Base-by-base conservation (phyloP, 2,329 filamentous ascomycete species). In the Nannizziopsis barbatae region DNA sequence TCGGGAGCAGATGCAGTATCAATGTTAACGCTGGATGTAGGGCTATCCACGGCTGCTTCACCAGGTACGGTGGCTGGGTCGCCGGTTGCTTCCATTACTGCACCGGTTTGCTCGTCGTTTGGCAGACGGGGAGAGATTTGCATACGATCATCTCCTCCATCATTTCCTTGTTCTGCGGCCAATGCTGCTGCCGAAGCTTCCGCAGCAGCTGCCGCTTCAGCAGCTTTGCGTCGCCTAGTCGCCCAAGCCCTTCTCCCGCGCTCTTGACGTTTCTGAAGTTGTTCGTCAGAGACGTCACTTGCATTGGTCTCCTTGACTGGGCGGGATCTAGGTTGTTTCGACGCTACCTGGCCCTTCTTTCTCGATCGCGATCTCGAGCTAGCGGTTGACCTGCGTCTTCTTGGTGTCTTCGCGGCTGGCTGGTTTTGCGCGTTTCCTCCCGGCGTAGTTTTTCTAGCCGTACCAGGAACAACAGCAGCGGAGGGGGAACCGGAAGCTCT, bases 141-240 rank as follows among this genome's bases (percentile, higher is more conserved):
- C 22, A 27, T 27, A 27, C 4, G 22, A 27, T 27, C 18, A 8
- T 33, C 11, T 6, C 10, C n/a, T 35, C 5, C 7, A n/a, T 18
- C 37, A 11, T 5, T 42, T n/a, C 45, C 38, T 30, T 42, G 31
- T 10, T 42, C 14, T 18, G 35, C 30, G 10, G 45, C 45, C 14
- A 47, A 20, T n/a, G 22, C 44, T 4, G 12, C 14, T n/a, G n/a
- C n/a, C n/a, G n/a, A n/a, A 1, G 44, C 44, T 20, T 38, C 32
- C 1, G 35, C 22, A 8, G 14, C 35, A n/a, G n/a, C n/a, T 3
- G 44, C 44, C 20, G 20, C 14, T 40, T 40, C 36, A 7, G 44
- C 44, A n/a, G 44, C 44, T 11, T 35, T 47, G 15, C 44, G 44
- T 31, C n/a, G 17, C 14, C 37, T 12, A 10, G 44, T 47, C 40